Conservation (phyloP, 345 rosid genomes). For the Excoecaria cochinchinensis region DNA sequence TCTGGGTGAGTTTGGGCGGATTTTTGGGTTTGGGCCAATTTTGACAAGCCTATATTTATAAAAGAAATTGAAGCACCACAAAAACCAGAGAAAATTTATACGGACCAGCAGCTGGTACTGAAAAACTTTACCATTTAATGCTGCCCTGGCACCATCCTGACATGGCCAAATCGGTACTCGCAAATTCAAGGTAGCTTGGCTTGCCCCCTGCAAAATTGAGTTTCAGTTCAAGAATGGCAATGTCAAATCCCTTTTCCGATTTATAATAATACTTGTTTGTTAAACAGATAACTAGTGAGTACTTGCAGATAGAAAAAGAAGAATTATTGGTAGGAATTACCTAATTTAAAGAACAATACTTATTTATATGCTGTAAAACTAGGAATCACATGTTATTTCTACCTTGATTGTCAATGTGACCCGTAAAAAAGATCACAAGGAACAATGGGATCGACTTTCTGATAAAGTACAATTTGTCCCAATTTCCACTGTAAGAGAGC, state of each 20-base stretch:
- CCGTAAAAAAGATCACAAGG: constrained; percentile 58
- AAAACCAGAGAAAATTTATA: too few species aligned
- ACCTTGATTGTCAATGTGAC: constrained; percentile 54
- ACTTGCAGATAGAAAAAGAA: too few species aligned
- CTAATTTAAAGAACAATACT: background rate
- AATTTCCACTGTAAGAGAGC: constrained; percentile 69
- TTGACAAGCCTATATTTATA: too few species aligned
- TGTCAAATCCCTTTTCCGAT: too few species aligned
- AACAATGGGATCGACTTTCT: constrained; percentile 61
- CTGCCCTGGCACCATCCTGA: constrained; percentile 53
- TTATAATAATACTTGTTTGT: too few species aligned
- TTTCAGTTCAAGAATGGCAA: background rate
- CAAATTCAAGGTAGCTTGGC: constrained; percentile 58
- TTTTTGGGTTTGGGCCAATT: too few species aligned
- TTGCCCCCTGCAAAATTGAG: constrained; percentile 40
- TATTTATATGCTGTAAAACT: background rate
- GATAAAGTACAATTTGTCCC: constrained; percentile 48
- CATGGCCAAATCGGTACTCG: constrained; percentile 73
- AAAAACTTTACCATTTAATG: constrained; percentile 50
- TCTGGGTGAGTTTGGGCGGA: too few species aligned
- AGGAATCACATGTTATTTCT: background rate
- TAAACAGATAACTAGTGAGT: too few species aligned
- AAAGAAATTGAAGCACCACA: too few species aligned
- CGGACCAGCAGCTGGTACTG: constrained; percentile 64
- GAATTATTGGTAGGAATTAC: too few species aligned